Evolutionary conservation across 2,329 filamentous ascomycete genomes (phyloP).

Genomic region (Chaetomium olivaceum): DNA sequence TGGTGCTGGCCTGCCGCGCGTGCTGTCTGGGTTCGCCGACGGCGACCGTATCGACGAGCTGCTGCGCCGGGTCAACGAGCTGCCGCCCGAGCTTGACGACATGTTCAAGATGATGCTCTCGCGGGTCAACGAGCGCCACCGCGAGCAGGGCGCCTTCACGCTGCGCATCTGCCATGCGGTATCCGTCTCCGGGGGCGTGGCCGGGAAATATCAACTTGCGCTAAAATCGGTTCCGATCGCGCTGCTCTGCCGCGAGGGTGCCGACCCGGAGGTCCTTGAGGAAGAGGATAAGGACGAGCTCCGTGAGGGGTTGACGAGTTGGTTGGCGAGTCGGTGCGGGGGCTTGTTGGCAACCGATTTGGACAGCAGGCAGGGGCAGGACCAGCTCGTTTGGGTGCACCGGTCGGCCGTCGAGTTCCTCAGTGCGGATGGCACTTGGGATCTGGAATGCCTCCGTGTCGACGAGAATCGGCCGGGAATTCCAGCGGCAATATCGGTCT

Average conservation of each 20-base stretch:
- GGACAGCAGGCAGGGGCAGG: no score
- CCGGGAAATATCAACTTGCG: background rate
- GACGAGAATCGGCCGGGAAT: background rate
- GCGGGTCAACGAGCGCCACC: constrained; percentile 12
- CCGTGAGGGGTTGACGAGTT: background rate
- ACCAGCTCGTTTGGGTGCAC: background rate
- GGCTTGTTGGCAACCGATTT: constrained; percentile 12
- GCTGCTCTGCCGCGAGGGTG: background rate
- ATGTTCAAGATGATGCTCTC: constrained; percentile 20
- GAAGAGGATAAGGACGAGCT: background rate
- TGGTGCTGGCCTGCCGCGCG: constrained; percentile 23
- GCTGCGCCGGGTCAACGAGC: constrained; percentile 13
- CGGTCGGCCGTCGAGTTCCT: constrained; percentile 23
- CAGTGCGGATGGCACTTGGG: background rate
- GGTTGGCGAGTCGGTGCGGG: constrained; percentile 23
- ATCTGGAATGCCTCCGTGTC: constrained; percentile 8
- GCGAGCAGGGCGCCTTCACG: constrained; percentile 10
- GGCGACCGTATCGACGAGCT: constrained; percentile 23
- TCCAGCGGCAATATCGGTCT: background rate
- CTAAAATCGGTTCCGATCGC: background rate
- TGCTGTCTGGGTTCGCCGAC: constrained; percentile 19
- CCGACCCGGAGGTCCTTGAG: background rate
- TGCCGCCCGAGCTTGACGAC: constrained; percentile 20
- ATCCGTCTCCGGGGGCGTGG: background rate
- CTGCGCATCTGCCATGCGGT: background rate